Evolutionary conservation across 2,329 filamentous ascomycete species (phyloP).

Genomic region (Coleophoma crateriformis): DNA sequence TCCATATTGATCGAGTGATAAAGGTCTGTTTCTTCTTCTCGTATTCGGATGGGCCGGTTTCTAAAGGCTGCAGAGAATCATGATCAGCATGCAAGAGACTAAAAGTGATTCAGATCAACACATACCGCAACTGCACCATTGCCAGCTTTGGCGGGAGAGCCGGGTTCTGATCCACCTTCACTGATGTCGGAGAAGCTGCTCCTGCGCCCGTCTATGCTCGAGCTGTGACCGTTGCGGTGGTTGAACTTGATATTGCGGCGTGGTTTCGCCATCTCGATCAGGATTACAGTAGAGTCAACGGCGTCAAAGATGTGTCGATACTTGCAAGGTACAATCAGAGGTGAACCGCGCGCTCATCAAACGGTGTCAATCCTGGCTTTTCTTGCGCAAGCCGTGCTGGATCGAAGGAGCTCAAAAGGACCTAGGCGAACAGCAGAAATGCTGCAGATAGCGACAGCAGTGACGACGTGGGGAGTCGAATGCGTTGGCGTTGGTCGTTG

Average conservation of each 20-base stretch:
- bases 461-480: too few species aligned
- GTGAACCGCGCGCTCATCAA: too few species aligned
- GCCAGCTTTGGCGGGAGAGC: constrained; percentile 18
- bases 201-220: constrained; percentile 39
- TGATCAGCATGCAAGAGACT: background rate
- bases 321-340: too few species aligned
- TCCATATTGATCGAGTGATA: constrained; percentile 95
- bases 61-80: constrained; percentile 7
- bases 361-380: too few species aligned
- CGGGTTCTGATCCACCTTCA: constrained; percentile 44
- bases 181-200: constrained; percentile 68
- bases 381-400: too few species aligned
- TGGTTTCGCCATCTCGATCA: constrained; percentile 34
- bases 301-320: too few species aligned
- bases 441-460: too few species aligned
- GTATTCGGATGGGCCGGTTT: constrained; percentile 59
- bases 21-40: constrained; percentile 99
- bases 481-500: too few species aligned
- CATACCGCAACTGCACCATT: constrained; percentile 28
- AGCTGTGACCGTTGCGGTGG: constrained; percentile 25
- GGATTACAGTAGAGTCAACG: too few species aligned
- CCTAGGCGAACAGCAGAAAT: too few species aligned
- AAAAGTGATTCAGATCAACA: background rate
- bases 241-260: constrained; percentile 49
- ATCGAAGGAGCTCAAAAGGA: too few species aligned